A percentile compares a stretch with the other conserved stretches of the same genome.
Conservation (phyloP, 805 yeast species). For the Candida orba region DNA sequence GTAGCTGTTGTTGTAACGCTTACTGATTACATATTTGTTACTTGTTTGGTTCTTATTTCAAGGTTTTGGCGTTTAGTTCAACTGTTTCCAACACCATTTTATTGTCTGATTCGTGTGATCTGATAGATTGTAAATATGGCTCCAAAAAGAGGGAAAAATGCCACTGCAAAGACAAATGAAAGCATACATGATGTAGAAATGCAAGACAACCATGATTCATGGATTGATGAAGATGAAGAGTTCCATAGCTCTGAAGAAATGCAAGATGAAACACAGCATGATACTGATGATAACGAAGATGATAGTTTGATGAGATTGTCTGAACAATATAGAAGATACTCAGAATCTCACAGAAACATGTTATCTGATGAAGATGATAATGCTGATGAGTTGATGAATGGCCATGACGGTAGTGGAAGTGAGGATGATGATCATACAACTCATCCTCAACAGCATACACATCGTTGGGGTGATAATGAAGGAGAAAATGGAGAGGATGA, state of each 20-base stretch:
- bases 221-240: slow-evolving; percentile 19
- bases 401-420: slow-evolving; percentile 4
- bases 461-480: slow-evolving; percentile 3
- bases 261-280: slow-evolving; percentile 17
- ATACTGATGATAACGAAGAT: slow-evolving; percentile 22
- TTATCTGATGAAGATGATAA: slow-evolving; percentile 21
- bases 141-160: slow-evolving; percentile 1
- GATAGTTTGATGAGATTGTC: slow-evolving; percentile 32
- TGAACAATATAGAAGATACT: slow-evolving; percentile 31
- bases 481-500: slow-evolving; percentile 20
- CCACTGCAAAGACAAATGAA: not conserved
- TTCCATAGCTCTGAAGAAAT: slow-evolving; percentile 4
- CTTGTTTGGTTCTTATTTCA: too few species aligned
- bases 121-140: not conserved
- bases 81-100: too few species aligned
- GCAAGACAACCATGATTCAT: slow-evolving; percentile 5
- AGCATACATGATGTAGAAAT: slow-evolving; percentile 5
- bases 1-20: too few species aligned
- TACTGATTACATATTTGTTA: too few species aligned
- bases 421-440: slow-evolving; percentile 15
- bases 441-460: not conserved
- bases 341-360: slow-evolving; percentile 17
- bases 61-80: too few species aligned
- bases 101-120: not conserved
- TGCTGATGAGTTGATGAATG: slow-evolving; percentile 3